These are phyloP conservation scores for Bisporella sp. DNA, from an alignment of 2,329 filamentous ascomycete species.

Conservation along the genomic window DNA sequence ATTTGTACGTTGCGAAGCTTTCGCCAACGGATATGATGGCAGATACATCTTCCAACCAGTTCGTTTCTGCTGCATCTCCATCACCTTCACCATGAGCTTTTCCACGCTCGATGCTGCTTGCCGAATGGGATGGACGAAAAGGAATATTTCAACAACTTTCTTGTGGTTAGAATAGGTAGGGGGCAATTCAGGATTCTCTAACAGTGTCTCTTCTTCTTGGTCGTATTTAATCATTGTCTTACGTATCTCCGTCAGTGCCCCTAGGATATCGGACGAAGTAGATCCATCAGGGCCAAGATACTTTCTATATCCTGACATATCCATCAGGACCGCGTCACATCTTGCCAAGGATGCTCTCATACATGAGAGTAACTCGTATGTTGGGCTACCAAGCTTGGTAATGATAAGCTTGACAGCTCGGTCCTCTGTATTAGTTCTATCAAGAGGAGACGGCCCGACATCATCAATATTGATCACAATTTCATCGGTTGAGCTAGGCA, in stretches of 20 bases:
- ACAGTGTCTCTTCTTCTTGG: constrained; percentile 37
- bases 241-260: constrained; percentile 33
- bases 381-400: constrained; percentile 37
- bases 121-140: constrained; percentile 47
- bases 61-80: constrained; percentile 38
- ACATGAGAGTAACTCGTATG: constrained; percentile 37
- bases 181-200: constrained; percentile 38
- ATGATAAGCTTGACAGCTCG: constrained; percentile 25
- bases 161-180: constrained; percentile 39
- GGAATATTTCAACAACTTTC: constrained; percentile 45
- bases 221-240: constrained; percentile 40
- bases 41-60: constrained; percentile 37
- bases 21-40: constrained; percentile 47
- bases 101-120: constrained; percentile 43
- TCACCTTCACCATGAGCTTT: constrained; percentile 39
- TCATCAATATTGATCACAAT: constrained; percentile 31
- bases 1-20: constrained; percentile 47
- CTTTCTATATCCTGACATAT: constrained; percentile 42
- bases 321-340: constrained; percentile 48
- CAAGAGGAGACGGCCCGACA: constrained; percentile 18
- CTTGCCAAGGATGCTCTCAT: constrained; percentile 38
- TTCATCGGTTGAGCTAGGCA: constrained; percentile 13
- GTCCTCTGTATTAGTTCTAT: constrained; percentile 21
- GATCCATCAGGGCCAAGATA: constrained; percentile 38
- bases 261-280: constrained; percentile 36